Percentiles rank a stretch among this genome's conserved stretches.
phyloP scores from a whole-genome alignment of 2,329 filamentous ascomycete species.

The Cladosporium sphaerospermum region DNA sequence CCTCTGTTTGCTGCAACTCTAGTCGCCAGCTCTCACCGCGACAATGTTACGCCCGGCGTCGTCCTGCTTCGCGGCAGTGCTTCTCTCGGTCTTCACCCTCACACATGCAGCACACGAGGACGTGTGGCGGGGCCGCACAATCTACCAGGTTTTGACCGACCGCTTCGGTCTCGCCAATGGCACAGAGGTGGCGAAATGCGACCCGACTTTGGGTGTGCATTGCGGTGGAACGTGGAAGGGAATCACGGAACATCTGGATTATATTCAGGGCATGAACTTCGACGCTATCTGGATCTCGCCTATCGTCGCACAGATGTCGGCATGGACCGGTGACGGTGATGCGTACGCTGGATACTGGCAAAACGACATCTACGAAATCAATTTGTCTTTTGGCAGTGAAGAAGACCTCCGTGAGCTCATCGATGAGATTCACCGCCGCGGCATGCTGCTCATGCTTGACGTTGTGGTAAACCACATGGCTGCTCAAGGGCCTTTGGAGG shows the following conservation, averaged over 20 bases:
- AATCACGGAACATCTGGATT: conserved; percentile 33
- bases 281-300: conserved; percentile 30
- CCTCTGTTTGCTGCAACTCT: too few relatives aligned
- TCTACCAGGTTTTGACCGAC: conserved; percentile 55
- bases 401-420: conserved; percentile 37
- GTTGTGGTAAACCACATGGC: conserved; percentile 38
- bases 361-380: conserved; percentile 37
- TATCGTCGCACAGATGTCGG: conserved; percentile 24
- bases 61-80: too few relatives aligned
- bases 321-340: conserved; percentile 28
- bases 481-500: conserved; percentile 14
- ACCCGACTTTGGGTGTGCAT: conserved; percentile 30
- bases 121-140: conserved; percentile 49
- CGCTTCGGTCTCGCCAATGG: conserved; percentile 47
- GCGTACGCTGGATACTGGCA: conserved; percentile 42
- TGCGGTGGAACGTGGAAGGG: conserved; percentile 33
- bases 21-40: too few relatives aligned
- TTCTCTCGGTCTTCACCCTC: too few relatives aligned
- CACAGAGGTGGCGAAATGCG: conserved; percentile 40
- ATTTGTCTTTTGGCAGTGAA: conserved; percentile 38
- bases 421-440: conserved; percentile 35
- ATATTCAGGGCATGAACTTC: conserved; percentile 41
- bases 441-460: conserved; percentile 44
- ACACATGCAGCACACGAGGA: conserved; percentile 22
- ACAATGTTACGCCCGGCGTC: too few relatives aligned